Percentiles rank a stretch among this genome's conserved stretches.
Conservation (phyloP, 108 stramenopile genomes). For the Nitzschia sp. region DNA sequence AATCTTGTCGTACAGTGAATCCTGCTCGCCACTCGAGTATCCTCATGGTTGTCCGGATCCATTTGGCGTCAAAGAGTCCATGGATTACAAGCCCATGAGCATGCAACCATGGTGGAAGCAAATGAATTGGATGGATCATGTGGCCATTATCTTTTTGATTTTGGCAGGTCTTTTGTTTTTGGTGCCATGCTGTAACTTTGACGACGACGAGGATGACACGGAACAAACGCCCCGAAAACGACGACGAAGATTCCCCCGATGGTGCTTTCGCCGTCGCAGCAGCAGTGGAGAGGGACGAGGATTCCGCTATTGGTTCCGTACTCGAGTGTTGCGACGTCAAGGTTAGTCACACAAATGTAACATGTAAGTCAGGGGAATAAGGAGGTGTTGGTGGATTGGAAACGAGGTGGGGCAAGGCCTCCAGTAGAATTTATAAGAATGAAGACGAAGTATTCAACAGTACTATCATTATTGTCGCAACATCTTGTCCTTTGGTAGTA, state of each 20-base stretch:
- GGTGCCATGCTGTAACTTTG: not conserved
- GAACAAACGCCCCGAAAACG: not conserved
- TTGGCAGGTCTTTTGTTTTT: constrained; percentile 15
- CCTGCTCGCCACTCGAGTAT: constrained; percentile 26
- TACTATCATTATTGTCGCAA: no score
- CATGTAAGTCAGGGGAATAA: no score
- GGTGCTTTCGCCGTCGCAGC: constrained; percentile 3
- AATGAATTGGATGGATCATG: constrained; percentile 19
- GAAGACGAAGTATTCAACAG: no score
- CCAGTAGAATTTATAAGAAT: no score
- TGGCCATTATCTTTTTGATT: constrained; percentile 7
- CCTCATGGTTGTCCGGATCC: constrained; percentile 26
- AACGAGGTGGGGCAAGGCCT: no score
- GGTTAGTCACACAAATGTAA: no score
- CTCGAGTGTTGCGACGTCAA: not conserved
- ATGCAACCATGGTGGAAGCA: constrained; percentile 11
- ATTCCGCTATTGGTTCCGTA: not conserved
- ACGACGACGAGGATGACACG: constrained; percentile 6
- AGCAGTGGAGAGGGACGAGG: not conserved
- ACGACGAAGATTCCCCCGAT: no score
- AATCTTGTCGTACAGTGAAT: constrained; percentile 10
- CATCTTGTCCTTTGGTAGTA: no score
- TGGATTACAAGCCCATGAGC: constrained; percentile 10
- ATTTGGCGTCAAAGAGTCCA: constrained; percentile 10
- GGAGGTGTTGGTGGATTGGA: no score